phyloP scores from a whole-genome alignment of 139 green algal genomes.

The Micromonas pusilla region DNA sequence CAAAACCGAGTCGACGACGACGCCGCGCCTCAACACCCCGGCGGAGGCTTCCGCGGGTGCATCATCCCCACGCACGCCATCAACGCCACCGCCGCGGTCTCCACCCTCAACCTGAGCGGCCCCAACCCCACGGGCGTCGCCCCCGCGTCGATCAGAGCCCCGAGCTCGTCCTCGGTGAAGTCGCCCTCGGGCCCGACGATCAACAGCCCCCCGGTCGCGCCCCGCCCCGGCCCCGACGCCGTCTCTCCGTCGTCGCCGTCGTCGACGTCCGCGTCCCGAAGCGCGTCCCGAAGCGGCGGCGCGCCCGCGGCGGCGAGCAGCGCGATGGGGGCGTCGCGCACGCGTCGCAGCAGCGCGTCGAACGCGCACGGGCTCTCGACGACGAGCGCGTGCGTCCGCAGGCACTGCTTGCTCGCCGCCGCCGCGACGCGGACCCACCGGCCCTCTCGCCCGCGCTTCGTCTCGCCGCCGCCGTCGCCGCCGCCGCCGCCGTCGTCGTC shows the following conservation, averaged over 20 bases:
- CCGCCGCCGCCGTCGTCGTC: too few species aligned
- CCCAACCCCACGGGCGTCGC: constrained; percentile 62
- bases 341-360: constrained; percentile 23
- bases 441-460: neutral
- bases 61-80: neutral
- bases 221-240: neutral
- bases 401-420: constrained; percentile 76
- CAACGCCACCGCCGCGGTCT: constrained; percentile 70
- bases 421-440: constrained; percentile 55
- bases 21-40: neutral
- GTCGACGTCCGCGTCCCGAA: neutral
- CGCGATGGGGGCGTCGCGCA: constrained; percentile 13
- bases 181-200: constrained; percentile 81
- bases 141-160: constrained; percentile 45
- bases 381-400: constrained; percentile 53
- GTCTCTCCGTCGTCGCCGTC: neutral
- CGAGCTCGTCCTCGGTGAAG: constrained; percentile 64
- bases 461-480: neutral
- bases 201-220: constrained; percentile 37
- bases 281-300: neutral
- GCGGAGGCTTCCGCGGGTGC: neutral
- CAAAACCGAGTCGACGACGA: too few species aligned
- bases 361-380: constrained; percentile 34
- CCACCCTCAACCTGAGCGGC: constrained; percentile 58
- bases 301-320: constrained; percentile 5